Evolutionary conservation across 768 basidiomycete species (phyloP), one percentile per base, ranked within the genome.

Genomic region (Flagelloscypha sp.): DNA sequence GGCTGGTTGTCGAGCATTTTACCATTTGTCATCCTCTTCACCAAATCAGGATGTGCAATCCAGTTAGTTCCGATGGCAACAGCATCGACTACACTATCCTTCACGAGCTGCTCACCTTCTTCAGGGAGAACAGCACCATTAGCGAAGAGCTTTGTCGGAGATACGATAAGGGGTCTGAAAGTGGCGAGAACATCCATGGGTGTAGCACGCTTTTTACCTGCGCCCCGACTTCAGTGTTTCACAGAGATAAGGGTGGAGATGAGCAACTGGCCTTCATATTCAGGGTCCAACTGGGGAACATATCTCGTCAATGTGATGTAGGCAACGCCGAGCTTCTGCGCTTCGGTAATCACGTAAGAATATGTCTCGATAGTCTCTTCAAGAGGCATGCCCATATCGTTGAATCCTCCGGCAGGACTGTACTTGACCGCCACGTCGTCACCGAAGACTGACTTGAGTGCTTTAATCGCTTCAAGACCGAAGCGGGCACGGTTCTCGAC

Each of bases 381-480:
- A 6, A 71, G 49, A 1, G 65, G 60, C 65, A 70, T 68, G 19
- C 65, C 63, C 12, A 69, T 48, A 38, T 70, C 70, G 38, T 70
- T 71, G 43, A 62, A 63, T 6, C 64, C 63, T 15, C 63, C 65
- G 20, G 48, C 55, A 10, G 68, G 70, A 38, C 49, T 66, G 13
- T 72, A 33, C 41, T 70, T 70, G 34, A 73, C 41, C 2, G 59
- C 61, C 17, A 70, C 65, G 30, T 52, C 43, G 15, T 69, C 65
- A 1, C 70, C 70, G 42, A 63, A 70, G 24, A 72, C 54, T 24
- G 60, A 56, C 0, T 41, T 40, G 15, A 55, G 38, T 3, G 61
- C 69, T 36, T 70, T 67, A 25, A 61, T 40, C 36, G 62, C 53
- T 42, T 63, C 57, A n/a, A 62, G 50, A 3, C 48, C 43, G 50